Base-by-base conservation (phyloP, 1,139 yeast genomes). In the Ashbya aceris region DNA sequence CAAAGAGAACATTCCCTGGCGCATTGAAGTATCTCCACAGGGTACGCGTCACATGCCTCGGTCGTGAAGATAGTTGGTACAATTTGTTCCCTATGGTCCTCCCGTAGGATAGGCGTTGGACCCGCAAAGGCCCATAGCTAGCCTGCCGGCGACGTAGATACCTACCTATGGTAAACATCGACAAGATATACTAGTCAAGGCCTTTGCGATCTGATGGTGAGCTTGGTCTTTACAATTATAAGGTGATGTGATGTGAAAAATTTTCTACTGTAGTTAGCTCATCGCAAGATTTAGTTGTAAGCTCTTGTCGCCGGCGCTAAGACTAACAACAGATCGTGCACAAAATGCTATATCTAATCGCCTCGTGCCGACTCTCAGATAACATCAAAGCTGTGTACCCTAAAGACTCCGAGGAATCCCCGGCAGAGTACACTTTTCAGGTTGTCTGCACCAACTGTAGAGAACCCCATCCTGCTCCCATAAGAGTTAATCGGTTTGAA, bases 381-480 rank as follows among this genome's bases (percentile, higher is more conserved):
- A 61, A 58, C 41, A 51, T 60, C 27, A 50, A 46, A 34, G 41
- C 47, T 8, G 29, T 61, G 2, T 46, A 43, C 34, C 85, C 93
- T 8, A 61, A 68, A 7, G 95, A 89, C 54, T 64, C 77, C 0
- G 69, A 72, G 1, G 70, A 68, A 13, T 57, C 65, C 2, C 89
- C 93, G 1, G 85, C 76, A 53, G 89, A 83, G 51, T 87, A 80
- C 62, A 73, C 80, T 1, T 84, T 89, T 64, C 70, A 68, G 45
- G 71, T 89, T 12, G 74, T 74, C 52, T 89, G 98, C 61, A 79
- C 83, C 2, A 73, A 75, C 36, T 91, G 98, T 64, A 75, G 89
- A 50, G 94, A 85, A 47, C 64, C 62, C 8, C 95, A 87, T 59
- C 76, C 75, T 30, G 85, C 87, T 54, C 77, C 77, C n/a, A 74